These are phyloP conservation scores for Saturnispora sanitii DNA, from an alignment of 805 yeast species.

Conservation along the genomic window DNA sequence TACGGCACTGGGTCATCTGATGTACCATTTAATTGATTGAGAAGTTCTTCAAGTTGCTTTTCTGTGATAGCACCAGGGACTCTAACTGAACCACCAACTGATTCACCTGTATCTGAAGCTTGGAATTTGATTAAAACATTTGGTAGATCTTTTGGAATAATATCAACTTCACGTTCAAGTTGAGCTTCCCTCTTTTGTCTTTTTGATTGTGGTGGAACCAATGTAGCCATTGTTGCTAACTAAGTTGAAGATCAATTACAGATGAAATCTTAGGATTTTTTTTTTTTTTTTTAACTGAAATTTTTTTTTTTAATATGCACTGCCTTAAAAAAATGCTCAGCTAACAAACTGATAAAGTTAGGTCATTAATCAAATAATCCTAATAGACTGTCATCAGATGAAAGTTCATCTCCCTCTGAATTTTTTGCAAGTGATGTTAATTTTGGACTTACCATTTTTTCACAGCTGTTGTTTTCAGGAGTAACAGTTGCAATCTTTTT, in stretches of 20 bases:
- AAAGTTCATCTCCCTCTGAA: too few relatives aligned
- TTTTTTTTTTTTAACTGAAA: not conserved
- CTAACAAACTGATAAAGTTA: too few relatives aligned
- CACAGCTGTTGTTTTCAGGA: not conserved
- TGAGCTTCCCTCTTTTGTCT: constrained; percentile 80
- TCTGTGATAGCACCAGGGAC: constrained; percentile 87
- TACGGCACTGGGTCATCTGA: constrained; percentile 84
- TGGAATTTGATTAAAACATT: constrained; percentile 82
- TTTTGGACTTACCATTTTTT: too few relatives aligned
- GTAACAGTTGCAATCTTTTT: not conserved
- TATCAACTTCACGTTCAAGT: constrained; percentile 60
- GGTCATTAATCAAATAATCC: not conserved
- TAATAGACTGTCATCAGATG: not conserved
- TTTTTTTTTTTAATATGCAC: not conserved
- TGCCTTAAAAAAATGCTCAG: not conserved
- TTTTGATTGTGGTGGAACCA: constrained; percentile 88
- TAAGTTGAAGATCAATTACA: not conserved
- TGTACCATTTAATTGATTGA: constrained; percentile 67
- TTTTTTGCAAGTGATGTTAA: too few relatives aligned
- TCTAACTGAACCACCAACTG: constrained; percentile 73
- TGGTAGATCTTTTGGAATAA: constrained; percentile 72
- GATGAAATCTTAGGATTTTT: not conserved
- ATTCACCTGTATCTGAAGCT: constrained; percentile 87
- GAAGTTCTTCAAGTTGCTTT: constrained; percentile 75
- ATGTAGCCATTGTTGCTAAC: constrained; percentile 62